Base-by-base conservation (phyloP, 306 rosid genomes). In the Boehmeria nivea region DNA sequence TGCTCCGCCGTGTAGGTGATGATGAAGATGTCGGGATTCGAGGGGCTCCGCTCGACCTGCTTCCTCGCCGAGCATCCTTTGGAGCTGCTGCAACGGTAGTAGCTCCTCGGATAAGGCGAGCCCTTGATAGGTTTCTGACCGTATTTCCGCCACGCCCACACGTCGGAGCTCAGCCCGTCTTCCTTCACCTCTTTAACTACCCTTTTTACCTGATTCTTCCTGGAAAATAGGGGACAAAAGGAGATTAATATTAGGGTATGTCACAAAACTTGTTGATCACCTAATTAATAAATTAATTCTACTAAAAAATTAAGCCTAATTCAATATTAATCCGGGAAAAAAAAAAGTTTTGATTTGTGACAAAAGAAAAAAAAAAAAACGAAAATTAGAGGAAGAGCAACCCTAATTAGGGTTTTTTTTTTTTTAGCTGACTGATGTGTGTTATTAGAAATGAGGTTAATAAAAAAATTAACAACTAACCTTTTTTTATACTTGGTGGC, bases 61-160 rank as follows among this genome's bases (percentile, higher is more conserved):
- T 91, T 91, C 66, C 89, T 79, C 0, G 99, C 99, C 16, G 66
- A 44, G 54, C 99, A 91, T 8, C 96, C 95, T 70, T 91, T 91
- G 7, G 87, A 78, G 71, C 79, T 82, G 64, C 98, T 91, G 61
- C 98, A 91, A 16, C 74, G 77, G 42, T 91, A 91, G 20, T 91
- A 91, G 71, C 99, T 91, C 46, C 99, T 76, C 0, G 99, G 99
- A 72, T 84, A 79, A 0, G 96, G 93, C 4, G 99, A 87, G 8
- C 99, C 99, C 70, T 91, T 91, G 8, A 91, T 91, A 8, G 99
- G 96, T 65, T 91, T 91, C 57, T 91, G 99, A 42, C 99, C 99
- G 43, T 91, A 91, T 72, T 91, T 91, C 12, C 99, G 64, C 99
- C 99, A 91, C 36, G 93, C 86, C 99, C 99, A 87, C 56, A 72